Conservation (phyloP, 2,329 filamentous ascomycete species). For the Daldinia sp. region DNA sequence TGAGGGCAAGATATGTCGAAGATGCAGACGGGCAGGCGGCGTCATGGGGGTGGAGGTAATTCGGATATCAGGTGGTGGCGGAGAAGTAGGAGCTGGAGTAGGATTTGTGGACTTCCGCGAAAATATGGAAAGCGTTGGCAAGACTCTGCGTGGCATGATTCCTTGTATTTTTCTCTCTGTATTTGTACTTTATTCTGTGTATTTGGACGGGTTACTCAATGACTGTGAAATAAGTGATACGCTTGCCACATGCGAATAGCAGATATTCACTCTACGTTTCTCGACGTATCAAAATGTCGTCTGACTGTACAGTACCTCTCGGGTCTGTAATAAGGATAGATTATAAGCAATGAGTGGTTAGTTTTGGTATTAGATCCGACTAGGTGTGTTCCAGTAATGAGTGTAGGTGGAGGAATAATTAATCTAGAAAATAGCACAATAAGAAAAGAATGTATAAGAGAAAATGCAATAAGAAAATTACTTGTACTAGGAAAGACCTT, state of each 20-base stretch:
- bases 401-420: conserved; percentile 22
- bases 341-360: conserved; percentile 12
- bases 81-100: conserved; percentile 10
- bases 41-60: conserved; percentile 28
- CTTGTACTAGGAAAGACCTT: background rate
- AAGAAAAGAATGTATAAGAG: conserved; percentile 18
- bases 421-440: conserved; percentile 5
- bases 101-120: conserved; percentile 15
- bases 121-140: conserved; percentile 40
- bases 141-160: conserved; percentile 40
- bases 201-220: background rate
- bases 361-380: conserved; percentile 9
- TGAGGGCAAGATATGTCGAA: conserved; percentile 41
- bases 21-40: conserved; percentile 43
- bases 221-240: conserved; percentile 11
- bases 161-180: background rate
- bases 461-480: conserved; percentile 13
- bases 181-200: conserved; percentile 19
- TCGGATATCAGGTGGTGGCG: conserved; percentile 7
- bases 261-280: background rate
- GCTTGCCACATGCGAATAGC: conserved; percentile 2
- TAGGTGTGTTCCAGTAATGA: conserved; percentile 24
- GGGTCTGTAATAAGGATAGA: conserved; percentile 7
- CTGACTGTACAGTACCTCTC: conserved; percentile 11
- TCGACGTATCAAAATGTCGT: conserved; percentile 13